Evolutionary conservation across 345 rosid genomes (phyloP).

Genomic region (Euphorbia pulcherrima): DNA sequence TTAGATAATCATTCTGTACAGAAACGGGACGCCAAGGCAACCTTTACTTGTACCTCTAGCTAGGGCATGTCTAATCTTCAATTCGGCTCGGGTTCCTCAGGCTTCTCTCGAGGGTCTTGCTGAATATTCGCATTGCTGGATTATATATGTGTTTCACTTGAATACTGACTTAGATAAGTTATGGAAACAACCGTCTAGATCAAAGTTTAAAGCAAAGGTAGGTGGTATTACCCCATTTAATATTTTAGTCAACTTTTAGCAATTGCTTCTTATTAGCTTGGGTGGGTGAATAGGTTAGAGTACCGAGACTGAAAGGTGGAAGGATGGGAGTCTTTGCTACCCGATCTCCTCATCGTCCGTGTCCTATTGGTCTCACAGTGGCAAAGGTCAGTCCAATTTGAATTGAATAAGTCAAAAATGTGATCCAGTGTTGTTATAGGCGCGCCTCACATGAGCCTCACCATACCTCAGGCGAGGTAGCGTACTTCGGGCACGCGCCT

Average conservation of each 20-base stretch:
- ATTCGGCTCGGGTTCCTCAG: conserved; percentile 71
- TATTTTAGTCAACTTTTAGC: neutral
- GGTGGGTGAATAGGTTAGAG: conserved; percentile 66
- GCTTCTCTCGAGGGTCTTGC: conserved; percentile 89
- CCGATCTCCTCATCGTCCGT: conserved; percentile 83
- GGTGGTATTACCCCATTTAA: neutral
- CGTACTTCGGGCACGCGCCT: too few relatives aligned
- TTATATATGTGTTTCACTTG: conserved; percentile 83
- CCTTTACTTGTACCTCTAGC: conserved; percentile 86
- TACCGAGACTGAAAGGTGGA: conserved; percentile 79
- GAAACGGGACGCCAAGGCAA: conserved; percentile 93
- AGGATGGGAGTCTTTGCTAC: conserved; percentile 88
- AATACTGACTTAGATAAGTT: conserved; percentile 88
- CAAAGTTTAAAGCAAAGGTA: conserved; percentile 92
- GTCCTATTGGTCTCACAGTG: conserved; percentile 89
- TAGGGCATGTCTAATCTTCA: conserved; percentile 66
- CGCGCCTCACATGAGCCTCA: too few relatives aligned
- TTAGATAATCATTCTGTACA: conserved; percentile 17
- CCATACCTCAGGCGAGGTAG: too few relatives aligned
- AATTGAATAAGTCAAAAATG: too few relatives aligned
- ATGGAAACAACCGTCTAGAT: conserved; percentile 82
- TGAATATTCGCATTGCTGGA: conserved; percentile 94
- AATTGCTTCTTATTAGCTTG: conserved; percentile 24
- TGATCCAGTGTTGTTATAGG: too few relatives aligned
- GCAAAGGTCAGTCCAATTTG: conserved; percentile 95